Percentiles rank a stretch among this genome's conserved stretches.
Evolutionary conservation across 306 rosid species (phyloP).

Genomic region (Carpinus viminea): DNA sequence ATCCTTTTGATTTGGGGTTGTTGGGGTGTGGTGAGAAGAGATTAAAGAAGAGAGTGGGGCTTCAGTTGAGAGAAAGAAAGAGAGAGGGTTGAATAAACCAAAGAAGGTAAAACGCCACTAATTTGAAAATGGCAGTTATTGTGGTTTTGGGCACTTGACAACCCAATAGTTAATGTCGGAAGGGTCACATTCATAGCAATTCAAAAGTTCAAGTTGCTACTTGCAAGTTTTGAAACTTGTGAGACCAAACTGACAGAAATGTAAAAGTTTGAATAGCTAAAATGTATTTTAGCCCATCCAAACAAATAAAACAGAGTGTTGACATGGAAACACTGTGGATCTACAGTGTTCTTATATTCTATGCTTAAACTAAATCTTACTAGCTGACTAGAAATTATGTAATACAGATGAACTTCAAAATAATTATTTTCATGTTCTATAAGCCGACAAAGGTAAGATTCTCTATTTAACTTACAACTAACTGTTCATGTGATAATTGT

Average conservation of each 20-base stretch:
- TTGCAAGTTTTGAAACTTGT: neutral
- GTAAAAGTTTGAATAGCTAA: neutral
- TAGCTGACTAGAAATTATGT: neutral
- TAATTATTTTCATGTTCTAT: neutral
- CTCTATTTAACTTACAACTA: neutral
- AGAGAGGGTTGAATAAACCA: too few relatives aligned
- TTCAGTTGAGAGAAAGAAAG: too few relatives aligned
- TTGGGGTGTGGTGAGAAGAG: too few relatives aligned
- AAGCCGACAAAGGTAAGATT: neutral
- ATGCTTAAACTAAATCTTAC: neutral
- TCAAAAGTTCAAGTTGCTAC: neutral
- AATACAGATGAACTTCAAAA: neutral
- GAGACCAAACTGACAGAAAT: neutral
- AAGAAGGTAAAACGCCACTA: too few relatives aligned
- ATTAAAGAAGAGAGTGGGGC: too few relatives aligned
- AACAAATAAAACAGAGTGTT: neutral
- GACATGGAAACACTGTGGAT: neutral
- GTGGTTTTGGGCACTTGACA: too few relatives aligned
- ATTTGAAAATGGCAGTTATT: too few relatives aligned
- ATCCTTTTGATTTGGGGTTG: too few relatives aligned
- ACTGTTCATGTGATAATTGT: neutral
- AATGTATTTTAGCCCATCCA: neutral
- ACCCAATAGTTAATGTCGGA: neutral
- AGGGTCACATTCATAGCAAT: neutral
- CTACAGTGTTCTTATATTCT: neutral